Base-by-base conservation (phyloP, 495 filamentous ascomycete species). In the Bryoglossum gracile region DNA sequence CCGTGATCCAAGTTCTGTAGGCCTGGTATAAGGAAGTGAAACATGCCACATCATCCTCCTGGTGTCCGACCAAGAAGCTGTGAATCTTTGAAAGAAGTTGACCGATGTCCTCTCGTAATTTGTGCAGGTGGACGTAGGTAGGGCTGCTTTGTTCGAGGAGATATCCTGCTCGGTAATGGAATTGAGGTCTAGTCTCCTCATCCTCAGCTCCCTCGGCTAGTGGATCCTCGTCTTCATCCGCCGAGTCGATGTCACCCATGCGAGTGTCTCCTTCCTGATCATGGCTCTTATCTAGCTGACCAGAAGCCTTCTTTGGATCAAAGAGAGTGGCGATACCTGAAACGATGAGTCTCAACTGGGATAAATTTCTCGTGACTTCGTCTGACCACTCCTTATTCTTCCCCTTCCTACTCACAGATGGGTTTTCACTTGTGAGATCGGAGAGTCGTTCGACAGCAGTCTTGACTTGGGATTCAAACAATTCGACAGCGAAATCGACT, bases 351-450 rank as follows among this genome's bases (percentile, higher is more conserved):
- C 90, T 75, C 14, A 97, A 68, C 39, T 95, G 83, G 2, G 88
- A 83, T 38, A 99, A 65, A 62, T 94, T 94, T 48, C 92, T 71
- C 3, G 89, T 87, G 24, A 96, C 82, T 65, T 97, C 94, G 65
- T 99, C 92, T 0, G 90, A 95, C 92, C 92, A 99, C 56, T 94
- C 90, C 65, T 97, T 97, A 43, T 91, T 92, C 60, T 86, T 94
- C 35, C 92, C 92, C 56, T 94, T 89, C 35, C 91, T 77, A 64
- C 90, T 96, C 23, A 95, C 81, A n/a, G 75, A 82, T 3, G 90
- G 87, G 24, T 80, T 78, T 28, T 87, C 83, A 51, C 83, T 78
- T 46, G 87, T 94, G 26, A 99, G 73, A 25, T 82, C 76, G 34
- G 73, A 74, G 1, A 99, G 68, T 26, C 83, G 77, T 45, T 64